Percentiles rank a stretch among this genome's conserved stretches.
Evolutionary conservation across 2,329 filamentous ascomycete species (phyloP).

Genomic region (Dactylella cylindrospora): DNA sequence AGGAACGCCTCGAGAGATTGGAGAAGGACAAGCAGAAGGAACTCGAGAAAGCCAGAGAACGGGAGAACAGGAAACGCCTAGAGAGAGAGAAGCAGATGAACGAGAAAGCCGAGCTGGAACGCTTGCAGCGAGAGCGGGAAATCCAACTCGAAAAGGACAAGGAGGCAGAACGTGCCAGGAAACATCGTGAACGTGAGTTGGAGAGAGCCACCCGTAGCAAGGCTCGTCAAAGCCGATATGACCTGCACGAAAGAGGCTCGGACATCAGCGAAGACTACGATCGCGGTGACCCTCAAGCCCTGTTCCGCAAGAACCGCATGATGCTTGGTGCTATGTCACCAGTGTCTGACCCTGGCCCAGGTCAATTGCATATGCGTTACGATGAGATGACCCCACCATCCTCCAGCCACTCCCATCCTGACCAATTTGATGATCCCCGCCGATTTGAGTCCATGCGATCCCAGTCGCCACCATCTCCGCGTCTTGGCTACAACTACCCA

Average conservation of each 20-base stretch:
- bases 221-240: conserved; percentile 35
- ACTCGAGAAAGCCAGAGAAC: conserved; percentile 31
- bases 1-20: conserved; percentile 29
- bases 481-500: conserved; percentile 37
- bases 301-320: conserved; percentile 44
- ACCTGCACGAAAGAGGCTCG: conserved; percentile 27
- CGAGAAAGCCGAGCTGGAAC: conserved; percentile 40
- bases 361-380: conserved; percentile 29
- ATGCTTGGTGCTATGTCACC: conserved; percentile 39
- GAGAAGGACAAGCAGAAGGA: conserved; percentile 31
- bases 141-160: conserved; percentile 31
- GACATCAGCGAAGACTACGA: conserved; percentile 38
- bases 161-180: conserved; percentile 27
- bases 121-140: conserved; percentile 34
- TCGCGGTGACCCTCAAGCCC: conserved; percentile 10
- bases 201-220: conserved; percentile 13
- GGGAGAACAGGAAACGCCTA: conserved; percentile 37
- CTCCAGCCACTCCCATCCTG: conserved; percentile 41
- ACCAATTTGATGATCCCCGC: conserved; percentile 37
- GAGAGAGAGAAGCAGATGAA: conserved; percentile 32
- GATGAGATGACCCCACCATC: conserved; percentile 43
- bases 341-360: conserved; percentile 22
- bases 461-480: conserved; percentile 37
- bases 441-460: conserved; percentile 39
- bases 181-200: conserved; percentile 32